These are phyloP conservation scores for Hymenoscyphus scutula DNA, from an alignment of 2,329 filamentous ascomycete species.

Conservation along the genomic window DNA sequence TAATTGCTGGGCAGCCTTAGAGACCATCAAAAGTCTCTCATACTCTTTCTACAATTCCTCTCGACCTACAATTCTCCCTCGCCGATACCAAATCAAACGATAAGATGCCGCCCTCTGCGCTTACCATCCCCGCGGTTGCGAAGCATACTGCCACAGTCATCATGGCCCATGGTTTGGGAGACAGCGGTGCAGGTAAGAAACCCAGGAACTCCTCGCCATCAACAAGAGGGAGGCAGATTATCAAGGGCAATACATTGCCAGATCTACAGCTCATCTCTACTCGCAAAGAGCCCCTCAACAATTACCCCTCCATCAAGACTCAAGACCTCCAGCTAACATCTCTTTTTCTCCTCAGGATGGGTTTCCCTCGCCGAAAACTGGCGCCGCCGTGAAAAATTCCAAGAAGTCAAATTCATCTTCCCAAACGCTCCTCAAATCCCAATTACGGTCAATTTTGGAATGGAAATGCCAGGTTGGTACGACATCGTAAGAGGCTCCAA, in stretches of 20 bases:
- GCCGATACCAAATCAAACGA: slow-evolving; percentile 4
- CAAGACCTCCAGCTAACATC: slow-evolving; percentile 2
- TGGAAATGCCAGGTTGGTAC: slow-evolving; percentile 85
- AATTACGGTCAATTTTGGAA: slow-evolving; percentile 76
- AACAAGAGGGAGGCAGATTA: background rate
- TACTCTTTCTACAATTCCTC: background rate
- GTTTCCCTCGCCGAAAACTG: slow-evolving; percentile 82
- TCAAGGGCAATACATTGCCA: background rate
- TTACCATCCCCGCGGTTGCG: slow-evolving; percentile 75
- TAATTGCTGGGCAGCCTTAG: background rate
- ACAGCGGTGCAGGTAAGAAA: slow-evolving; percentile 56
- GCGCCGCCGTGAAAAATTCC: slow-evolving; percentile 74
- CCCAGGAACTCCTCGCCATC: too few species aligned
- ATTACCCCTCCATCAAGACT: slow-evolving; percentile 1
- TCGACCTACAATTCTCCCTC: background rate
- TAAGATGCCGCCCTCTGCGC: slow-evolving; percentile 39
- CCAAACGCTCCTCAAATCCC: slow-evolving; percentile 86
- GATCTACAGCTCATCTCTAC: background rate
- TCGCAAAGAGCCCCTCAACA: background rate
- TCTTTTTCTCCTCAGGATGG: slow-evolving; percentile 55
- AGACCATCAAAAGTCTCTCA: background rate
- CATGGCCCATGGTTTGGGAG: slow-evolving; percentile 88
- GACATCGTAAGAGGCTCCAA: slow-evolving; percentile 60
- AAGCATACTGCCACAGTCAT: slow-evolving; percentile 94
- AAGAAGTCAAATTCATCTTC: slow-evolving; percentile 91